Evolutionary conservation across 441 rosid species (phyloP).

Genomic region (Euphorbia schlechtendalii): DNA sequence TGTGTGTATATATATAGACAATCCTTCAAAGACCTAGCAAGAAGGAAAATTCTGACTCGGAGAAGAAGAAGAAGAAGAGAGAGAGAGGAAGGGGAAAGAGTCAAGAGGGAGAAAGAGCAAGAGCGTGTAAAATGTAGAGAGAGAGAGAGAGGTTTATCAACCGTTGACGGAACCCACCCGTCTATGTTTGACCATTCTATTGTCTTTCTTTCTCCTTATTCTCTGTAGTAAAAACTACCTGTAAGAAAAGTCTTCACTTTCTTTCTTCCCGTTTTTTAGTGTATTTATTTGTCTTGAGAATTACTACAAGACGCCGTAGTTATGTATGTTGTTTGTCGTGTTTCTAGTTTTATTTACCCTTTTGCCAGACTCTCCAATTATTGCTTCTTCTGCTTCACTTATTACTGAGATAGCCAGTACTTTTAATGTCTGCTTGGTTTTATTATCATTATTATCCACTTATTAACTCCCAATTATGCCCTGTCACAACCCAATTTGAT

Average conservation of each 20-base stretch:
- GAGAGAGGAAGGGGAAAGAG: neutral
- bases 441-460: too few species aligned
- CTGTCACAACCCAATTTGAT: too few species aligned
- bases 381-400: neutral
- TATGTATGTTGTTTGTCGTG: neutral
- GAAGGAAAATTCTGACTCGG: slow-evolving; percentile 4
- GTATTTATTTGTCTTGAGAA: too few species aligned
- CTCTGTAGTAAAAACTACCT: neutral
- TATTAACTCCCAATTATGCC: too few species aligned
- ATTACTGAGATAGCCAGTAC: too few species aligned
- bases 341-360: neutral
- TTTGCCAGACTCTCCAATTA: neutral
- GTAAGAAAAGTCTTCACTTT: too few species aligned
- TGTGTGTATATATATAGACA: neutral
- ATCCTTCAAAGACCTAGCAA: slow-evolving; percentile 13
- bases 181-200: slow-evolving; percentile 35
- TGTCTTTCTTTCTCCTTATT: slow-evolving; percentile 14
- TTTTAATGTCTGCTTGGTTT: too few species aligned
- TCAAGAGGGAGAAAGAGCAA: neutral
- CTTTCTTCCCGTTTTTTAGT: too few species aligned
- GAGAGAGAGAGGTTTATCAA: slow-evolving; percentile 26
- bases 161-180: slow-evolving; percentile 41
- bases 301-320: neutral
- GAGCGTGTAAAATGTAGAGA: neutral
- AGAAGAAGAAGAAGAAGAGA: slow-evolving; percentile 2